A percentile compares a stretch with the other conserved stretches of the same genome.
phyloP scores from a whole-genome alignment of 768 basidiomycete genomes.

The Antrodiella citrinella region DNA sequence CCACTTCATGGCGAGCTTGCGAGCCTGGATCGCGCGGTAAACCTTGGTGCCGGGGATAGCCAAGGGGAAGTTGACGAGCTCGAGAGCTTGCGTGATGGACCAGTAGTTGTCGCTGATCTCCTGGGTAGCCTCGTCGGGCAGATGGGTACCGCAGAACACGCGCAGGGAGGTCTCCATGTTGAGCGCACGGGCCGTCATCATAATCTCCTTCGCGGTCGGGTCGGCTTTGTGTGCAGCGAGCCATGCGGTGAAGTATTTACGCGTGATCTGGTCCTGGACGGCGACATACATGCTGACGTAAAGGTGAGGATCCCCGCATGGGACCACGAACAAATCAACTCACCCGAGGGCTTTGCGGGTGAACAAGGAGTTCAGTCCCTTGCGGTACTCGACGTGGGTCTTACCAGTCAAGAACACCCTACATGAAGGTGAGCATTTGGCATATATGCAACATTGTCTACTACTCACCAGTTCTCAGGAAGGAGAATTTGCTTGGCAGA shows the following conservation, averaged over 20 bases:
- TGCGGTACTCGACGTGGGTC: constrained; percentile 88
- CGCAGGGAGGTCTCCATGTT: constrained; percentile 97
- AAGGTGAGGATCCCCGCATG: background rate
- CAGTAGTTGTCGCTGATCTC: constrained; percentile 95
- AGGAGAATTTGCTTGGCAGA: constrained; percentile 83
- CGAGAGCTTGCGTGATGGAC: constrained; percentile 89
- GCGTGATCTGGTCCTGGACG: constrained; percentile 78
- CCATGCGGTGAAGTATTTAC: constrained; percentile 72
- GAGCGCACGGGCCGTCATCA: constrained; percentile 86
- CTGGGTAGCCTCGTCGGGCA: constrained; percentile 66
- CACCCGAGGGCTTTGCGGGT: constrained; percentile 90
- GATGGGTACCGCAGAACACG: constrained; percentile 91
- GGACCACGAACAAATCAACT: constrained; percentile 15
- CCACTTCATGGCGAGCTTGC: constrained; percentile 78
- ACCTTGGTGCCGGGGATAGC: constrained; percentile 95
- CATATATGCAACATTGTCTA: no score
- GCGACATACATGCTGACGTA: constrained; percentile 63
- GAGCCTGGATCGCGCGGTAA: constrained; percentile 85
- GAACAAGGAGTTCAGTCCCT: constrained; percentile 83
- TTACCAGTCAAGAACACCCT: constrained; percentile 99
- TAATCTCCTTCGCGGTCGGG: constrained; percentile 49
- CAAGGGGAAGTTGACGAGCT: constrained; percentile 98
- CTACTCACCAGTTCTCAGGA: constrained; percentile 77
- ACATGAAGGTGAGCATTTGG: no score
- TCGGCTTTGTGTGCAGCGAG: constrained; percentile 45